These are phyloP conservation scores for Daldinia bambusicola DNA, from an alignment of 495 filamentous ascomycete genomes.

Conservation along the genomic window DNA sequence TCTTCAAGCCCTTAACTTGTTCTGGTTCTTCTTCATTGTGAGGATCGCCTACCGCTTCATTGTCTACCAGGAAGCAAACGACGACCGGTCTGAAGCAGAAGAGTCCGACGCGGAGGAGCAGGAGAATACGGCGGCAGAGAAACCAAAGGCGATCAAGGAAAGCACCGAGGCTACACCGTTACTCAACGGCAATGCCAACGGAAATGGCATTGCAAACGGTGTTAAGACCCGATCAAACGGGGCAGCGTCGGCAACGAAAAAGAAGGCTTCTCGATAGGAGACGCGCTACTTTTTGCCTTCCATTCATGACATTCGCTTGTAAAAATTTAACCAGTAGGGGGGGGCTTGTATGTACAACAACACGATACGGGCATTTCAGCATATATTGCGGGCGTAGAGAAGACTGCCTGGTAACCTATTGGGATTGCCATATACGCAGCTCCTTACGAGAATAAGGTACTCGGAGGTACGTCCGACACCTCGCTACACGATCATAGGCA, in stretches of 20 bases:
- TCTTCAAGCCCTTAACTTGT: constrained; percentile 83
- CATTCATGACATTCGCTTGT: constrained; percentile 41
- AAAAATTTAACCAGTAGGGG: constrained; percentile 20
- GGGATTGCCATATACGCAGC: background rate
- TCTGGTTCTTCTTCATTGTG: constrained; percentile 87
- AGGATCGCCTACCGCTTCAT: constrained; percentile 72
- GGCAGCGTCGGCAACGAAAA: constrained; percentile 25
- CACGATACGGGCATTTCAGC: constrained; percentile 27
- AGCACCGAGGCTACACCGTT: constrained; percentile 25
- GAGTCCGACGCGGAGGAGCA: constrained; percentile 59
- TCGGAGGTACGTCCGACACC: constrained; percentile 1
- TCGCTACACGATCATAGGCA: constrained; percentile 30
- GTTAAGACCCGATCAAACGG: constrained; percentile 42
- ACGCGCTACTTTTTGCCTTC: constrained; percentile 3
- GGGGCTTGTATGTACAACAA: constrained; percentile 34
- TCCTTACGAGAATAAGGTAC: constrained; percentile 4
- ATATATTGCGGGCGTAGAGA: constrained; percentile 26
- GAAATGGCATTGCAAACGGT: constrained; percentile 40
- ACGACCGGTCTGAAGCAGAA: constrained; percentile 63
- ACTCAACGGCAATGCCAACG: constrained; percentile 36
- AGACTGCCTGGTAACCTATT: constrained; percentile 6
- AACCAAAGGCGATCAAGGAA: constrained; percentile 20
- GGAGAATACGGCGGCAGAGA: constrained; percentile 43
- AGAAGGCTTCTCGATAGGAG: constrained; percentile 36
- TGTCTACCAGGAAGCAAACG: constrained; percentile 57